Conservation (phyloP, 768 basidiomycete genomes). For the Lentinula lateritia region DNA sequence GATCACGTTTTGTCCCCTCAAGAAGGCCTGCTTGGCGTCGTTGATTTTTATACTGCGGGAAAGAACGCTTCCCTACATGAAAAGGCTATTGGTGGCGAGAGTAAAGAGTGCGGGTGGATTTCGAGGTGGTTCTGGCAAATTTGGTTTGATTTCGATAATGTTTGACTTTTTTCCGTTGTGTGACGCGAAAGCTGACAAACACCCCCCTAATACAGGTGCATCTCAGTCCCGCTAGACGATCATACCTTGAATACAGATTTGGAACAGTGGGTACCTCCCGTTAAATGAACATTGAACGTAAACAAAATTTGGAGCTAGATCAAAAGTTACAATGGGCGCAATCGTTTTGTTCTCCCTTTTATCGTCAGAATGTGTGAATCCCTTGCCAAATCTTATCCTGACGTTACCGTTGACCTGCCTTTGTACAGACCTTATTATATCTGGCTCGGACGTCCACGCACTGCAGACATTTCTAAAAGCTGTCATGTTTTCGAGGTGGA, state of each 20-base stretch:
- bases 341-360: slow-evolving; percentile 62
- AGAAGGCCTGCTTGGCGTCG: slow-evolving; percentile 58
- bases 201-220: slow-evolving; percentile 28
- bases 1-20: slow-evolving; percentile 58
- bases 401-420: neutral
- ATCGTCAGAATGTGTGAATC: slow-evolving; percentile 53
- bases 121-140: slow-evolving; percentile 78
- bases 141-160: slow-evolving; percentile 57
- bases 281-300: neutral
- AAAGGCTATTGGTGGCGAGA: slow-evolving; percentile 57
- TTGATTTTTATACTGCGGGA: slow-evolving; percentile 66
- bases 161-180: slow-evolving; percentile 17
- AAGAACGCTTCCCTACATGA: slow-evolving; percentile 51
- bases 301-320: slow-evolving; percentile 23
- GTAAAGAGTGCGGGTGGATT: slow-evolving; percentile 58
- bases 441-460: slow-evolving; percentile 66
- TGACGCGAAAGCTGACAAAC: neutral
- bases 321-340: slow-evolving; percentile 69
- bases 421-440: slow-evolving; percentile 59
- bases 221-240: slow-evolving; percentile 50
- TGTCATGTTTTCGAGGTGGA: slow-evolving; percentile 60
- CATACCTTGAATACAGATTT: slow-evolving; percentile 76
- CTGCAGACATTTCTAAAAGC: slow-evolving; percentile 49
- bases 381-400: neutral
- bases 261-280: slow-evolving; percentile 46